Conservation (phyloP, 1,284 basidiomycete species). For the Boletus chippewaensis region DNA sequence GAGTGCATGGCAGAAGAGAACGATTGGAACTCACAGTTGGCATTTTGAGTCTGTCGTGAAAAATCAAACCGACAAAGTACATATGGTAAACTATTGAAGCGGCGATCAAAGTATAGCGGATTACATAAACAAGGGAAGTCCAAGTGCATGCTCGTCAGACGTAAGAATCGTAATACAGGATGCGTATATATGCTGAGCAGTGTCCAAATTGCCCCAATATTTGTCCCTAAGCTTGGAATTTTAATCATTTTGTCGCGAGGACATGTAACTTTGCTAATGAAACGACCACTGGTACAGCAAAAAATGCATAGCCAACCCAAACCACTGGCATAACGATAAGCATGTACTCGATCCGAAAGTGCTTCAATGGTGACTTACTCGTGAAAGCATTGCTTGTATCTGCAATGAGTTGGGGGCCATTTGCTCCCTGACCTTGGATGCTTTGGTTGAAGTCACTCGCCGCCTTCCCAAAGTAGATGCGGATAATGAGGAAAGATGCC, state of each 20-base stretch:
- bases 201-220: slow-evolving; percentile 4
- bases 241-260: slow-evolving; percentile 36
- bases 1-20: slow-evolving; percentile 9
- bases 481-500: slow-evolving; percentile 61
- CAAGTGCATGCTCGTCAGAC: too few relatives aligned
- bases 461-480: slow-evolving; percentile 77
- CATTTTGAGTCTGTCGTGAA: not conserved
- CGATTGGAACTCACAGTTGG: slow-evolving; percentile 19
- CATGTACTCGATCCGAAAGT: not conserved
- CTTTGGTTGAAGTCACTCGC: slow-evolving; percentile 68
- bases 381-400: slow-evolving; percentile 66
- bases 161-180: not conserved
- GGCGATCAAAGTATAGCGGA: slow-evolving; percentile 17
- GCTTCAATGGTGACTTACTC: slow-evolving; percentile 43
- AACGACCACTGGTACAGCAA: slow-evolving; percentile 60
- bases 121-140: too few relatives aligned
- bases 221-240: not conserved
- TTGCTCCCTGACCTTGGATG: slow-evolving; percentile 45
- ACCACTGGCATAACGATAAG: slow-evolving; percentile 45
- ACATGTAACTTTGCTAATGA: slow-evolving; percentile 68
- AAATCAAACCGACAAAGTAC: not conserved
- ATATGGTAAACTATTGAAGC: slow-evolving; percentile 13
- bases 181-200: not conserved
- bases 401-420: slow-evolving; percentile 56
- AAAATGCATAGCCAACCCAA: slow-evolving; percentile 72